Conservation (phyloP, 129 eudicot genomes). For the Artemisia tridentata region DNA sequence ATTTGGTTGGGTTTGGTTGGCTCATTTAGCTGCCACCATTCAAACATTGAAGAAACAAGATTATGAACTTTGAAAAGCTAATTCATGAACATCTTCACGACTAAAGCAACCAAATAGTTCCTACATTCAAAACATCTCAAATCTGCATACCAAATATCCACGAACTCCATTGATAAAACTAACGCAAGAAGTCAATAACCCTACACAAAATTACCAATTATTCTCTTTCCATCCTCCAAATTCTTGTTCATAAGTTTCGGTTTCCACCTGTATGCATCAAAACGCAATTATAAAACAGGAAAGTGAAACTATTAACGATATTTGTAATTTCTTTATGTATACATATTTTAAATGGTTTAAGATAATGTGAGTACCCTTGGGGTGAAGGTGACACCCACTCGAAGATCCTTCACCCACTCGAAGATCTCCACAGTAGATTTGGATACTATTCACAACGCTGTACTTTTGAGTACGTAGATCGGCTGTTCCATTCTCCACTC, state of each 20-base stretch:
- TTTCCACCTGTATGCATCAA: conserved; percentile 33
- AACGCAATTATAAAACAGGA: neutral
- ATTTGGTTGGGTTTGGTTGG: too few relatives aligned
- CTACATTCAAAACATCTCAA: neutral
- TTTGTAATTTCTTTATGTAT: neutral
- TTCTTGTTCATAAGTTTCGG: conserved; percentile 34
- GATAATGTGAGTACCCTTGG: conserved; percentile 36
- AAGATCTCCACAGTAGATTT: conserved; percentile 62
- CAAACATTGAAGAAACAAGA: conserved; percentile 5
- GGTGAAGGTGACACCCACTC: conserved; percentile 69
- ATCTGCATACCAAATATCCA: neutral
- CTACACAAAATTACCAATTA: conserved; percentile 29
- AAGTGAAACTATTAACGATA: conserved; percentile 6
- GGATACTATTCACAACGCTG: conserved; percentile 44
- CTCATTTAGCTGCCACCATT: neutral
- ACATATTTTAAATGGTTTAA: neutral
- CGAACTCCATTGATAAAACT: neutral
- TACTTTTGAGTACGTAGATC: conserved; percentile 54
- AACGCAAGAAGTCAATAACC: neutral
- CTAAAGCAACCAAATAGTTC: conserved; percentile 8
- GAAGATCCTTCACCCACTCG: conserved; percentile 60
- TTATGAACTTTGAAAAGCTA: too few relatives aligned
- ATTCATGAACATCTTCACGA: conserved; percentile 6
- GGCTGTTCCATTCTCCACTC: conserved; percentile 64
- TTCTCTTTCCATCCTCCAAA: conserved; percentile 61